These are phyloP conservation scores for Ceratobasidium sp. DNA, from an alignment of 1,284 basidiomycete genomes.

Conservation along the genomic window DNA sequence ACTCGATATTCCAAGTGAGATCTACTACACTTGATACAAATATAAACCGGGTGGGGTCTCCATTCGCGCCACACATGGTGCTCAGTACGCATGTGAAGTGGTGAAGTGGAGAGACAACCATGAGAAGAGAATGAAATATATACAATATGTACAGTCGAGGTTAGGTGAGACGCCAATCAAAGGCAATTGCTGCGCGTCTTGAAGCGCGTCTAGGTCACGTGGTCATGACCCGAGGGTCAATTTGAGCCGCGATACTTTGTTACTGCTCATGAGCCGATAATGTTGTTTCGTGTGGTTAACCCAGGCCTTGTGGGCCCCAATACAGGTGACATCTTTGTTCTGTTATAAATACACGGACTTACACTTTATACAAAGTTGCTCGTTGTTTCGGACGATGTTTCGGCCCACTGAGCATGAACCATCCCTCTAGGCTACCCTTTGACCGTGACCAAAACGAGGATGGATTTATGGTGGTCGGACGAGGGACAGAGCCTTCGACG, in stretches of 20 bases:
- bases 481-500: constrained; percentile 45
- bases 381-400: not conserved
- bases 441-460: constrained; percentile 66
- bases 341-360: not conserved
- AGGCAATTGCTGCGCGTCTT: not conserved
- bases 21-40: constrained; percentile 31
- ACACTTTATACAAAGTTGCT: not conserved
- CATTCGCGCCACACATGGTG: not conserved
- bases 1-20: constrained; percentile 31
- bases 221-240: not conserved
- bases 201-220: constrained; percentile 11
- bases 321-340: not conserved
- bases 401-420: not conserved
- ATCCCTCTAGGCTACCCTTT: constrained; percentile 59
- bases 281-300: not conserved
- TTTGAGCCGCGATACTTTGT: not conserved
- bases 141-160: constrained; percentile 31
- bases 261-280: no score
- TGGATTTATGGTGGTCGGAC: constrained; percentile 46
- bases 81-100: constrained; percentile 17
- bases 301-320: not conserved
- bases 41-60: constrained; percentile 17
- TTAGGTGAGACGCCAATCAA: constrained; percentile 1
- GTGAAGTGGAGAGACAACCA: constrained; percentile 10
- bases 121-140: constrained; percentile 14